These are phyloP conservation scores for Citrullus colocynthis DNA, from an alignment of 306 rosid genomes.

Conservation along the genomic window DNA sequence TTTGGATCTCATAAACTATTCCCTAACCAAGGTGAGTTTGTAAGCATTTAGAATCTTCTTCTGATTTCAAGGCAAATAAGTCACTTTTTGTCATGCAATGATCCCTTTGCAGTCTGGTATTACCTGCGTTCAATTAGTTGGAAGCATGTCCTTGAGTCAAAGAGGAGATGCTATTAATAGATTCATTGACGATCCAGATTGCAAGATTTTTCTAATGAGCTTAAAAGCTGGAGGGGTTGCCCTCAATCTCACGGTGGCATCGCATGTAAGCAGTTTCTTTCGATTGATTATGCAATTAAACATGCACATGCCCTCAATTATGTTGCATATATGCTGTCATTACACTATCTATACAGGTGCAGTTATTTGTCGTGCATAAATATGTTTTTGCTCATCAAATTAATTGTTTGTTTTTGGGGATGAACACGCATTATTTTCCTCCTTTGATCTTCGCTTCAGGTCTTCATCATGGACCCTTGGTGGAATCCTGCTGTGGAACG, in stretches of 20 bases:
- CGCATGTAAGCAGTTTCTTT: slow-evolving; percentile 48
- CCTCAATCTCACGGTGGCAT: slow-evolving; percentile 83
- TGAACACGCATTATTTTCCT: neutral
- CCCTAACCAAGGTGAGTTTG: slow-evolving; percentile 50
- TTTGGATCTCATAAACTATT: slow-evolving; percentile 82
- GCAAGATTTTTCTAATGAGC: slow-evolving; percentile 92
- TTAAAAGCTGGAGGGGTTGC: slow-evolving; percentile 98
- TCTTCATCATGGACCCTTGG: slow-evolving; percentile 97
- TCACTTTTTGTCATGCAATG: slow-evolving; percentile 7
- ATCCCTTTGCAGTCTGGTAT: slow-evolving; percentile 58
- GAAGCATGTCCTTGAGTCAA: slow-evolving; percentile 75
- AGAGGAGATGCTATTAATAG: slow-evolving; percentile 64
- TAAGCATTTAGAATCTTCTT: slow-evolving; percentile 1
- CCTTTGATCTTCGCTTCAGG: slow-evolving; percentile 25
- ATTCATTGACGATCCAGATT: slow-evolving; percentile 68
- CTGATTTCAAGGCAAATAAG: neutral
- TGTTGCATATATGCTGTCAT: neutral
- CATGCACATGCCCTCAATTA: neutral
- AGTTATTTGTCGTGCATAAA: neutral
- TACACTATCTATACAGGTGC: neutral
- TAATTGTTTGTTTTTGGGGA: neutral
- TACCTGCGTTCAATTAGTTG: slow-evolving; percentile 63
- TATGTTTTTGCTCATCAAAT: neutral
- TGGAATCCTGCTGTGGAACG: slow-evolving; percentile 98
- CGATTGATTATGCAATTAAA: neutral